Percentiles rank a stretch among this genome's conserved stretches.
Conservation (phyloP, 75 land plant genomes). For the Picea glauca region DNA sequence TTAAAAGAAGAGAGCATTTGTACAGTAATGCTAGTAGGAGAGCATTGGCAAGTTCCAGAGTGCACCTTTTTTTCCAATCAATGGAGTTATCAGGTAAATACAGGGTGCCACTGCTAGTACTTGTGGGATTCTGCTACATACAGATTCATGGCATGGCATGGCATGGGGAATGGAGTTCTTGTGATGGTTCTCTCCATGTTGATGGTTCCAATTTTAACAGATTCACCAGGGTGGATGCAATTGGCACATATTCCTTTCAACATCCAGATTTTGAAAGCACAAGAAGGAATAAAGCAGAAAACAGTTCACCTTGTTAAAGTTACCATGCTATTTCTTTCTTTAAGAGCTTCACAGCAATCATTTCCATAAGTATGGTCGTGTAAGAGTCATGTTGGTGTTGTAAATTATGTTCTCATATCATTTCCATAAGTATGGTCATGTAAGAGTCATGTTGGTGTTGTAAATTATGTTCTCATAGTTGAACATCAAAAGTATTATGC, state of each 20-base stretch:
- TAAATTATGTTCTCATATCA: not conserved
- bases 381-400: not conserved
- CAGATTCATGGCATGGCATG: not conserved
- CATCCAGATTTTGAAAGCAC: not conserved
- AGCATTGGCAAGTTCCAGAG: not conserved
- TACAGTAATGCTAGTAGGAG: not conserved
- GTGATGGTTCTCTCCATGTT: not conserved
- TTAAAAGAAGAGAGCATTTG: not conserved
- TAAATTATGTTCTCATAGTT: not conserved
- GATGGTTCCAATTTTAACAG: not conserved
- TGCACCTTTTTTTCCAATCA: not conserved
- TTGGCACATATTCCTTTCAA: not conserved
- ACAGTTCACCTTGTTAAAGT: not conserved
- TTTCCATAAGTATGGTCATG: too few species aligned
- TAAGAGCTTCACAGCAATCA: not conserved
- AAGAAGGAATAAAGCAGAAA: not conserved
- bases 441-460: not conserved
- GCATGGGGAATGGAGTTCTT: not conserved
- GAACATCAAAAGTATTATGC: not conserved
- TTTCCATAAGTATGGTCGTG: too few species aligned
- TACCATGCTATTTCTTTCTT: not conserved
- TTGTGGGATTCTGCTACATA: not conserved
- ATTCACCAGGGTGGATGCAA: not conserved
- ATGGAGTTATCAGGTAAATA: not conserved
- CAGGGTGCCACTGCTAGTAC: not conserved